phyloP scores from a whole-genome alignment of 345 rosid genomes.

The Gossypium bickii region DNA sequence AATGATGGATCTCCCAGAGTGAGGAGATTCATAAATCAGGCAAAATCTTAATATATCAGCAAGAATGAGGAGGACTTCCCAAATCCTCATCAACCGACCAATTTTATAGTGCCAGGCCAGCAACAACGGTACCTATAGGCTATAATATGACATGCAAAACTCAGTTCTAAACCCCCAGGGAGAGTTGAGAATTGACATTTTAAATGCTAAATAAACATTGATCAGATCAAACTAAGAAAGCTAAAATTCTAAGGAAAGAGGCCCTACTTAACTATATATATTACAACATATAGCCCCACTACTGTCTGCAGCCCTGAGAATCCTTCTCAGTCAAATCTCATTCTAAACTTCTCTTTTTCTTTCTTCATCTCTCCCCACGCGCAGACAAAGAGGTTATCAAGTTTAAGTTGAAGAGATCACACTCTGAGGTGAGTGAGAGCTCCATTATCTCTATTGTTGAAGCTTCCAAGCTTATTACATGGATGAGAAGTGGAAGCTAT shows the following conservation, averaged over 20 bases:
- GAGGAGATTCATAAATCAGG: slow-evolving; percentile 32
- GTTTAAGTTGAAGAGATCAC: slow-evolving; percentile 4
- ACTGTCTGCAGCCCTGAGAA: slow-evolving; percentile 13
- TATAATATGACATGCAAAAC: background rate
- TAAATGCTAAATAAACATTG: background rate
- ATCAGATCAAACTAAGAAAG: slow-evolving; percentile 9
- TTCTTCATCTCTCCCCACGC: background rate
- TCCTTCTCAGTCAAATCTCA: slow-evolving; percentile 16
- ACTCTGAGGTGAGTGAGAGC: background rate
- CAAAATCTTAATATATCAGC: slow-evolving; percentile 17
- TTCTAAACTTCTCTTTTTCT: background rate
- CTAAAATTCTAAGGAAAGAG: background rate
- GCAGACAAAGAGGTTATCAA: slow-evolving; percentile 7
- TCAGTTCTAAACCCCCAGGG: background rate
- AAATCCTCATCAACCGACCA: slow-evolving; percentile 24
- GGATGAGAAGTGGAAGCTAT: slow-evolving; percentile 79
- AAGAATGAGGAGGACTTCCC: slow-evolving; percentile 24
- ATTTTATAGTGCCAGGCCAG: slow-evolving; percentile 21
- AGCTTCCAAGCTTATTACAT: slow-evolving; percentile 28
- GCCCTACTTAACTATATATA: slow-evolving; percentile 19
- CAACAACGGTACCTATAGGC: background rate
- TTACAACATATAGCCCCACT: slow-evolving; percentile 20
- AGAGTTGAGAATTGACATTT: background rate
- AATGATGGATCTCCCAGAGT: slow-evolving; percentile 43
- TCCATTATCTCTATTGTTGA: slow-evolving; percentile 6